phyloP scores from a whole-genome alignment of 495 filamentous ascomycete genomes.

The Aspergillus incahuasiensis region DNA sequence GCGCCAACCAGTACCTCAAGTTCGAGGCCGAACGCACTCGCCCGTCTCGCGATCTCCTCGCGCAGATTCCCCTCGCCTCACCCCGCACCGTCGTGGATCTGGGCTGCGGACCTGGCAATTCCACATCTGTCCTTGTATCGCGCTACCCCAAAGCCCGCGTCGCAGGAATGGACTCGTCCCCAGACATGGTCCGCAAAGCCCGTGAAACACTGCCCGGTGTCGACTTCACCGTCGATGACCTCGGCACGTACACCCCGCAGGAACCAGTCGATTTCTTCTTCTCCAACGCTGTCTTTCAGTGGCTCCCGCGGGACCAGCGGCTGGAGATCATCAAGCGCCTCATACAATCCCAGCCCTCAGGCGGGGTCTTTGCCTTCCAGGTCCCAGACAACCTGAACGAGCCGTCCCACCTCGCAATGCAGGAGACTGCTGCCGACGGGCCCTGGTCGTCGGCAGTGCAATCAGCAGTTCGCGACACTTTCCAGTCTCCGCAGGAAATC shows the following conservation, averaged over 20 bases:
- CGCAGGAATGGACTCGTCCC: constrained; percentile 50
- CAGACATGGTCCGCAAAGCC: constrained; percentile 49
- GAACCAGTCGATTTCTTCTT: constrained; percentile 43
- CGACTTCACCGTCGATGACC: constrained; percentile 35
- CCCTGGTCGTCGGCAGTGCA: constrained; percentile 34
- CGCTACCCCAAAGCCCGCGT: constrained; percentile 43
- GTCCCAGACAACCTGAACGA: constrained; percentile 49
- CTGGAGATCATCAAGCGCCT: constrained; percentile 39
- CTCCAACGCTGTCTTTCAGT: constrained; percentile 54
- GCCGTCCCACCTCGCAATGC: constrained; percentile 47
- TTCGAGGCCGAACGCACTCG: constrained; percentile 43
- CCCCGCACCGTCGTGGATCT: constrained; percentile 47
- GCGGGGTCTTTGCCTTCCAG: constrained; percentile 50
- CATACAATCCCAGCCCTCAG: constrained; percentile 31
- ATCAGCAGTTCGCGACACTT: constrained; percentile 39
- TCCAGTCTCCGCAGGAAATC: constrained; percentile 41
- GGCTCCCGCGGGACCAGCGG: constrained; percentile 40
- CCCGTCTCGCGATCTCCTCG: constrained; percentile 42
- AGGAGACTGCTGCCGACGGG: constrained; percentile 30
- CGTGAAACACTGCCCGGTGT: constrained; percentile 24
- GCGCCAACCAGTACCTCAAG: constrained; percentile 45
- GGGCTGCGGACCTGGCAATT: constrained; percentile 54
- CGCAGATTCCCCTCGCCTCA: constrained; percentile 27
- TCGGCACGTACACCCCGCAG: constrained; percentile 34
- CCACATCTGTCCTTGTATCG: constrained; percentile 38